Base-by-base conservation (phyloP, 2,329 filamentous ascomycete genomes). In the Trichoderma koningii region DNA sequence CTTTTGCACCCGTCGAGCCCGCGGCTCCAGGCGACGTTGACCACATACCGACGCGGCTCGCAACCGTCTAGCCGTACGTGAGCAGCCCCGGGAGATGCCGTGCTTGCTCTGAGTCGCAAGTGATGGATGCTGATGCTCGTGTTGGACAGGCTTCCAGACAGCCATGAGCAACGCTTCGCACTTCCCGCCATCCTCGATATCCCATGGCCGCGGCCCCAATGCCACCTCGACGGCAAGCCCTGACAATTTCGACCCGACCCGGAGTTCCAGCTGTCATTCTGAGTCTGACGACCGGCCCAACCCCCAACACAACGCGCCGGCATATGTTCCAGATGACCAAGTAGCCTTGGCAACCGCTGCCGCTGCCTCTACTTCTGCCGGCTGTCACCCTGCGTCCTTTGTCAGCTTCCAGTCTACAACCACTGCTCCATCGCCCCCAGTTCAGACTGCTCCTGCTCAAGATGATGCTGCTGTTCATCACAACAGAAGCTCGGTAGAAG, bases 381-480 rank as follows among this genome's bases (percentile, higher is more conserved):
- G 34, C 9, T 17, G 38, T 61, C 70, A 59, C 69, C 69, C 21
- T 69, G 12, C 70, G 30, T 66, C 70, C 56, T 67, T 69, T 61
- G 62, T 70, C 41, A 68, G 69, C 52, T 73, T 74, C 26, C 72
- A 69, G 55, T 64, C 73, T 52, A 72, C 74, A 55, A 73, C 74
- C 48, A 72, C 74, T 69, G 69, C 71, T 48, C 71, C 74, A 5
- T 78, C 82, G 21, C 83, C 72, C 59, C 68, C 71, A 23, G 38
- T 60, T 15, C 55, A 65, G 34, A 60, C 53, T 38, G 41, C 21
- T 51, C 44, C 63, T 15, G 57, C 63, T 57, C 44, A 65, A 38
- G 44, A 52, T 57, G 44, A 52, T 57, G 50, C 28, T n/a, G 50
- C 28, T n/a, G 34, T 55, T 21, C 21, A 7, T 41, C 55, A 21